phyloP scores from a whole-genome alignment of 345 rosid species.

The Gossypium thurberi region DNA sequence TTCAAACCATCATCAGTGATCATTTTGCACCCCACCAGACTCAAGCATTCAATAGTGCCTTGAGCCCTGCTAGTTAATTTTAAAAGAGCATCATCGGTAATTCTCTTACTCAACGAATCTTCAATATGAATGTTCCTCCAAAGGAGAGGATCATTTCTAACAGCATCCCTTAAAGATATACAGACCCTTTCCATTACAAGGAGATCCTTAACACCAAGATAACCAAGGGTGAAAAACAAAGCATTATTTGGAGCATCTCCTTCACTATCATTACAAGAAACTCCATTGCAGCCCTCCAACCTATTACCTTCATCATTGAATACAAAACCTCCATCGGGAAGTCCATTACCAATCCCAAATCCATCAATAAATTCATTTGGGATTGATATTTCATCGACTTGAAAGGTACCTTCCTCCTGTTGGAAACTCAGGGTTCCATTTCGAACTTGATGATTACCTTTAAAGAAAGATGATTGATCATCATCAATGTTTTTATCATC shows the following conservation, averaged over 20 bases:
- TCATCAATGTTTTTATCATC: background rate
- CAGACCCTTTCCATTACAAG: constrained; percentile 17
- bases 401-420: constrained; percentile 10
- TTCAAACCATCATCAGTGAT: constrained; percentile 17
- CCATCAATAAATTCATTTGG: constrained; percentile 12
- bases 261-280: constrained; percentile 4
- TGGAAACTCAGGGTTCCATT: constrained; percentile 4
- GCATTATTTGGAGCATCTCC: constrained; percentile 15
- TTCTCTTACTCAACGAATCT: constrained; percentile 1
- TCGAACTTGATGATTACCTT: background rate
- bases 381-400: constrained; percentile 14
- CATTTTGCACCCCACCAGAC: constrained; percentile 10
- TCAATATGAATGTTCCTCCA: constrained; percentile 15
- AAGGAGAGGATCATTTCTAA: constrained; percentile 16
- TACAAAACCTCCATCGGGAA: background rate
- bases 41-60: constrained; percentile 17
- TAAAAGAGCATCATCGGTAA: constrained; percentile 15
- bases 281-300: constrained; percentile 5
- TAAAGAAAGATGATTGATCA: constrained; percentile 2
- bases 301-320: background rate
- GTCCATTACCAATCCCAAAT: constrained; percentile 8
- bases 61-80: constrained; percentile 19
- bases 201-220: constrained; percentile 16
- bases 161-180: background rate
- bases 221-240: constrained; percentile 13